A percentile compares a stretch with the other conserved stretches of the same genome.
phyloP scores from a whole-genome alignment of 2,329 filamentous ascomycete species.

The Gnomoniopsis sp. region DNA sequence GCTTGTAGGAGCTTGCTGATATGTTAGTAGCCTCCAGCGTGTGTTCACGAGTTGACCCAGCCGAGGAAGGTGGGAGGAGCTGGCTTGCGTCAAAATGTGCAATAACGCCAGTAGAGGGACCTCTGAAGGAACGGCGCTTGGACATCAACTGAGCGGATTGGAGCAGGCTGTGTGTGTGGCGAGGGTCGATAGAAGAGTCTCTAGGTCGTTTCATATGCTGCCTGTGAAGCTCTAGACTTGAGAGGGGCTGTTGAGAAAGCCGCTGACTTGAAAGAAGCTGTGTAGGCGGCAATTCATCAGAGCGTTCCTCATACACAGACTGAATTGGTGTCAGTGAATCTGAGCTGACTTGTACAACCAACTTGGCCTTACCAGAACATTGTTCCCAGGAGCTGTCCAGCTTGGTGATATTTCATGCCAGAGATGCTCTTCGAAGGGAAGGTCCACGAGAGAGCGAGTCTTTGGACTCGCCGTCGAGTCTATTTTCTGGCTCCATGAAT shows the following conservation, averaged over 20 bases:
- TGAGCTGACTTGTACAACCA: not conserved
- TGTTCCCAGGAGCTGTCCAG: too few species aligned
- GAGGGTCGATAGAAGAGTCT: not conserved
- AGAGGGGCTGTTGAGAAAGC: not conserved
- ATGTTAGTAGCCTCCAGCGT: not conserved
- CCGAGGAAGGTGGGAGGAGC: not conserved
- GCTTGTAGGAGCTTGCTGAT: not conserved
- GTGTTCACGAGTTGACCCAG: not conserved
- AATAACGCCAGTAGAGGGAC: not conserved
- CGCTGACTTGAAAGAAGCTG: slow-evolving; percentile 1
- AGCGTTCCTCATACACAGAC: not conserved
- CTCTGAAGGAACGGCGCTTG: not conserved
- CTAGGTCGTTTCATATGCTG: not conserved
- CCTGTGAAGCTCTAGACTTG: not conserved
- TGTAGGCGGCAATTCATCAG: slow-evolving; percentile 10
- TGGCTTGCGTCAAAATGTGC: not conserved
- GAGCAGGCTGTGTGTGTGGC: not conserved
- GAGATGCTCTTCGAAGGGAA: not conserved
- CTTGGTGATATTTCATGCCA: not conserved
- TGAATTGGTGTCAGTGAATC: not conserved
- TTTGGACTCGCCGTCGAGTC: not conserved
- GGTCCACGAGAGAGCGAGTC: not conserved
- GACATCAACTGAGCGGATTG: not conserved
- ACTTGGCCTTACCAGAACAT: not conserved
- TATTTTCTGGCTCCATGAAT: not conserved